Evolutionary conservation across 2,329 filamentous ascomycete species (phyloP).

Genomic region (Aspergillus sclerotialis): DNA sequence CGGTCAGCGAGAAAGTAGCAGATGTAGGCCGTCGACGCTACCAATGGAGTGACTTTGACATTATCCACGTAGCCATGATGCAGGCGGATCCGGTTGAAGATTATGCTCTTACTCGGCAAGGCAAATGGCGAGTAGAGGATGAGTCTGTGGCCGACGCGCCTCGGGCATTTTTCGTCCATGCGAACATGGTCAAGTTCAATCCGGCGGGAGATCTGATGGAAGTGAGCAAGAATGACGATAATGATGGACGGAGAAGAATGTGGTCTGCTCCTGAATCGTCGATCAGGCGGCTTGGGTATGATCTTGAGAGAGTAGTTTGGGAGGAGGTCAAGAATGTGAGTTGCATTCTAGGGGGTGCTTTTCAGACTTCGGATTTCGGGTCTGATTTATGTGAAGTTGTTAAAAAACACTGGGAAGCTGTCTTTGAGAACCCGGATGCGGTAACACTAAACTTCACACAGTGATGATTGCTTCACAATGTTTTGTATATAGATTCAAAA

Average conservation of each 20-base stretch:
- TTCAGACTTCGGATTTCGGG: slow-evolving; percentile 17
- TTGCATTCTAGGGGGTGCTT: slow-evolving; percentile 20
- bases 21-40: slow-evolving; percentile 11
- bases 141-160: slow-evolving; percentile 12
- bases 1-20: slow-evolving; percentile 16
- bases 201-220: slow-evolving; percentile 19
- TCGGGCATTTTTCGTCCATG: slow-evolving; percentile 24
- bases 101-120: slow-evolving; percentile 14
- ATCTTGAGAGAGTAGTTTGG: slow-evolving; percentile 26
- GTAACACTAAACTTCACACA: slow-evolving; percentile 8
- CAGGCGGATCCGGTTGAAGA: slow-evolving; percentile 25
- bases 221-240: slow-evolving; percentile 12
- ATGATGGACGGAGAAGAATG: slow-evolving; percentile 12
- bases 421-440: slow-evolving; percentile 13
- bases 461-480: not conserved
- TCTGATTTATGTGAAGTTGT: slow-evolving; percentile 10
- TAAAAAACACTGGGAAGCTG: slow-evolving; percentile 9
- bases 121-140: slow-evolving; percentile 15
- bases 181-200: slow-evolving; percentile 25
- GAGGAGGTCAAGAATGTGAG: slow-evolving; percentile 17
- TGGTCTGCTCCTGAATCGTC: slow-evolving; percentile 20
- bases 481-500: not conserved
- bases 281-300: slow-evolving; percentile 21
- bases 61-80: slow-evolving; percentile 13
- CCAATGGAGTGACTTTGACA: slow-evolving; percentile 7